Evolutionary conservation across 768 basidiomycete genomes (phyloP), one percentile per base, ranked within the genome.

Genomic region (Suillus americanus): DNA sequence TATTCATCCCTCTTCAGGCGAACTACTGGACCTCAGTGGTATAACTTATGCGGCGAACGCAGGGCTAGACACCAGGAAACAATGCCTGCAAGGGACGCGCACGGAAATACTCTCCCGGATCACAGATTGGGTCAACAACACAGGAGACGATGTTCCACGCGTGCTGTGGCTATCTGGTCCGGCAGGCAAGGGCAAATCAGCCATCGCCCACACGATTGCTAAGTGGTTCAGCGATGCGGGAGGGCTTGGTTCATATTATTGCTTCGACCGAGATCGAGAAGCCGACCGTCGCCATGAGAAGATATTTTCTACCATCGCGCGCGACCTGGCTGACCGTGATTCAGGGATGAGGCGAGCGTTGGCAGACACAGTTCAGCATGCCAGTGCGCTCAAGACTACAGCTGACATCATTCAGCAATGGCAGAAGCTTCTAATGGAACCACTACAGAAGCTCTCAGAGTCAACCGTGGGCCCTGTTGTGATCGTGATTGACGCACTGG

Each of bases 401-500:
- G 18, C 41, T 6, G 60, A 61, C 14, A 33, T 61, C 14, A 5
- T 61, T 18, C 38, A 41, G 20, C 71, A 72, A 46, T 67, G 71
- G 33, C 51, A 64, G 14, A 64, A 66, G 8, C 62, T 72, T 38
- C 64, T 73, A 14, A 25, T 70, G 35, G 54, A 60, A 60, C 59
- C 25, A 64, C 67, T 14, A 56, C 59, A 5, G 6, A 40, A 38
- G 62, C 43, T 33, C 20, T 68, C 61, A 3, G 60, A 64, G 35
- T 33, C 43, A 40, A 45, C 14, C 20, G 33, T 68, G 37, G 67
- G 69, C 6, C 74, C 69, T 46, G 65, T 74, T 14, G 53, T 72
- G 18, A 62, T 73, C 20, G 61, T 75, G 57, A 69, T 74, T 43
- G 74, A 75, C 48, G 71, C 63, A 7, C 46, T 73, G 23, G 68